Percentiles rank a stretch among this genome's conserved stretches.
phyloP scores from a whole-genome alignment of 78 protist genomes.

The Ministeria vibrans region DNA sequence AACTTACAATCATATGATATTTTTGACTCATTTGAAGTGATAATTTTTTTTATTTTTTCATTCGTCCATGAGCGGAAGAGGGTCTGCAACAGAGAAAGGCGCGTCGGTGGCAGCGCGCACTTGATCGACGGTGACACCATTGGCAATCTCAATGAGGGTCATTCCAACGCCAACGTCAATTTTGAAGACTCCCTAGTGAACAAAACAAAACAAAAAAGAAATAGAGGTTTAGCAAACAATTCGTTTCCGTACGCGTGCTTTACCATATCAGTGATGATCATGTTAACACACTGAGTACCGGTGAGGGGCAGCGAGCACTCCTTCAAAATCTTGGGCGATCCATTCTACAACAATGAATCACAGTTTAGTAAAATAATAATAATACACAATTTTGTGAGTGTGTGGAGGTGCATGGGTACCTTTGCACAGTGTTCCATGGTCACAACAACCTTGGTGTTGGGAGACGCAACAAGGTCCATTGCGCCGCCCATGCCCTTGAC shows the following conservation, averaged over 20 bases:
- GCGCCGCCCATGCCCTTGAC: slow-evolving; percentile 98
- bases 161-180: slow-evolving; percentile 15
- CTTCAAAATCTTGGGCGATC: slow-evolving; percentile 75
- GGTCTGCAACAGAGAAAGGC: slow-evolving; percentile 7
- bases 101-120: slow-evolving; percentile 32
- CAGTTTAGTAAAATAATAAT: not conserved
- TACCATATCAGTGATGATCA: slow-evolving; percentile 85
- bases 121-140: slow-evolving; percentile 56
- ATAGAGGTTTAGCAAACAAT: not conserved
- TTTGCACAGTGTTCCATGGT: slow-evolving; percentile 93
- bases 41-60: too few relatives aligned
- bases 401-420: slow-evolving; percentile 2
- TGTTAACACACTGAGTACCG: slow-evolving; percentile 66
- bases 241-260: not conserved
- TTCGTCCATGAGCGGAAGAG: too few relatives aligned
- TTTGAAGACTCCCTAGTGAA: slow-evolving; percentile 39
- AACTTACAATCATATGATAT: too few relatives aligned
- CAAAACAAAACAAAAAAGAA: not conserved
- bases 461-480: slow-evolving; percentile 84
- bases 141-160: slow-evolving; percentile 43
- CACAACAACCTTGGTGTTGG: slow-evolving; percentile 68
- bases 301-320: slow-evolving; percentile 86
- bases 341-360: slow-evolving; percentile 11
- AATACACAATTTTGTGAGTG: not conserved
- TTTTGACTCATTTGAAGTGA: too few relatives aligned